Evolutionary conservation across 2,329 filamentous ascomycete genomes (phyloP).

Genomic region (Phyllosticta capitalensis): DNA sequence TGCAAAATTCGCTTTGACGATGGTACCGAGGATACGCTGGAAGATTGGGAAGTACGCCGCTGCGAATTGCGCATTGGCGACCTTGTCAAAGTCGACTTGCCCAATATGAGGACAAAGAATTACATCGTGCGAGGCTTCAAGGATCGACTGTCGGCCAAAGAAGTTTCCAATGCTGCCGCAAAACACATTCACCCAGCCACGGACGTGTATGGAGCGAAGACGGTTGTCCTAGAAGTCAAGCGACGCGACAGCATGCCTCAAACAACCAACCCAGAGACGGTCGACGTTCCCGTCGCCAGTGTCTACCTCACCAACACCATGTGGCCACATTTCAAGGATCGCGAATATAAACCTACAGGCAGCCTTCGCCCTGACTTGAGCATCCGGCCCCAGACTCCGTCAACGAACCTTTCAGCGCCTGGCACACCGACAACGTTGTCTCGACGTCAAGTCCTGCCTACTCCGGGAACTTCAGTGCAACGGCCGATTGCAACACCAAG

Average conservation of each 20-base stretch:
- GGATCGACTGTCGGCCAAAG: conserved; percentile 18
- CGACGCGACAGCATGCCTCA: conserved; percentile 28
- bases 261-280: conserved; percentile 14
- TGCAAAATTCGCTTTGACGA: conserved; percentile 42
- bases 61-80: conserved; percentile 38
- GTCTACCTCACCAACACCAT: conserved; percentile 37
- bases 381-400: conserved; percentile 8
- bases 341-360: conserved; percentile 21
- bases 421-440: conserved; percentile 41
- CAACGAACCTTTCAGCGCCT: conserved; percentile 5
- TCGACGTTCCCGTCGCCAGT: conserved; percentile 31
- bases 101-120: conserved; percentile 34
- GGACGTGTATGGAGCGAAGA: conserved; percentile 33
- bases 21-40: conserved; percentile 32
- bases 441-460: conserved; percentile 19
- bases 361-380: neutral
- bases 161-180: conserved; percentile 10
- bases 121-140: conserved; percentile 38
- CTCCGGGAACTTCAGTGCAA: conserved; percentile 14
- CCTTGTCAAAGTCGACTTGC: conserved; percentile 37
- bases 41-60: conserved; percentile 28
- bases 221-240: conserved; percentile 32
- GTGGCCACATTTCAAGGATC: conserved; percentile 32
- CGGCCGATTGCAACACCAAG: conserved; percentile 23
- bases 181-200: conserved; percentile 27